These are phyloP conservation scores for Xylariaceae sp. DNA, from an alignment of 2,329 filamentous ascomycete species.

Conservation along the genomic window DNA sequence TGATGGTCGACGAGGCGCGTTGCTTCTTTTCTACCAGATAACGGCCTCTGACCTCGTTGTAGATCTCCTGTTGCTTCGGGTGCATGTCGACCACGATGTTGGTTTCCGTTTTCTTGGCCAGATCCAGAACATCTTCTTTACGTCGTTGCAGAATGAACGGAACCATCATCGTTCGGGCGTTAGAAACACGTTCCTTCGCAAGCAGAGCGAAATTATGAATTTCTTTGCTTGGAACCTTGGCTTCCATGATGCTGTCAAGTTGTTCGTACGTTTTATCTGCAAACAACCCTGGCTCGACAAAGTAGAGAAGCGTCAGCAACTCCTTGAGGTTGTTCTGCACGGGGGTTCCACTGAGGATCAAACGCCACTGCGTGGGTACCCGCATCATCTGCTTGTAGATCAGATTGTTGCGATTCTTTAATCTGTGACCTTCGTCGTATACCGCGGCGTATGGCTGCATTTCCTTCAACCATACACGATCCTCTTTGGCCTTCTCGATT, in stretches of 20 bases:
- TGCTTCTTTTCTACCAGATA: conserved; percentile 58
- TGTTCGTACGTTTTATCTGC: conserved; percentile 63
- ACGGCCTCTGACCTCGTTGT: conserved; percentile 59
- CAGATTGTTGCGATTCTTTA: conserved; percentile 83
- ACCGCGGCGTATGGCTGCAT: conserved; percentile 55
- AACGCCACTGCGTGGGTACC: conserved; percentile 74
- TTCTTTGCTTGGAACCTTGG: conserved; percentile 80
- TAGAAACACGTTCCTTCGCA: conserved; percentile 77
- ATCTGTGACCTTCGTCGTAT: conserved; percentile 89
- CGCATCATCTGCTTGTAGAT: conserved; percentile 73
- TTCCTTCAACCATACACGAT: conserved; percentile 46
- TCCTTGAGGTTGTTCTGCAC: conserved; percentile 93
- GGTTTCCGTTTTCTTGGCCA: conserved; percentile 72
- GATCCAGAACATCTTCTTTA: conserved; percentile 85
- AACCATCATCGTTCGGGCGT: conserved; percentile 86
- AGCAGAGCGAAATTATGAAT: conserved; percentile 76
- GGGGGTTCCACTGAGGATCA: conserved; percentile 85
- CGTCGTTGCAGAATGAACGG: conserved; percentile 92
- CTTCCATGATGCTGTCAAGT: conserved; percentile 82
- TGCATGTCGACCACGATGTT: conserved; percentile 81
- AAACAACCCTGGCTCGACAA: conserved; percentile 86
- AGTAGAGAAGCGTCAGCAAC: conserved; percentile 83
- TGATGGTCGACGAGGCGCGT: conserved; percentile 51
- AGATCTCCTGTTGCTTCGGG: conserved; percentile 64
- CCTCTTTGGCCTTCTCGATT: conserved; percentile 44